These are phyloP conservation scores for Solanum gracilifrons DNA, from an alignment of 257 asterid species.

Conservation along the genomic window DNA sequence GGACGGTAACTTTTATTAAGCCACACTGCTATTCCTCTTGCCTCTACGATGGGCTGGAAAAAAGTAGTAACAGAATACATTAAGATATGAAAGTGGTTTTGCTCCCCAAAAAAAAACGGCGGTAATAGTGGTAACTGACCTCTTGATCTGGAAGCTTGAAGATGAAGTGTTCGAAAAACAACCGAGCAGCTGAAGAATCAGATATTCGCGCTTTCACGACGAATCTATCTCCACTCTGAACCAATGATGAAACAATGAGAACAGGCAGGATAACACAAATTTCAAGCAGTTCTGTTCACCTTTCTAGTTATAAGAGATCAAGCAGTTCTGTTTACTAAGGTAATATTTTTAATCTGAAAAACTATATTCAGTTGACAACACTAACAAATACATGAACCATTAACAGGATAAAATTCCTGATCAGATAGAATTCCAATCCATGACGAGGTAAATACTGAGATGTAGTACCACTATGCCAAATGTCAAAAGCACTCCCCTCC, in stretches of 20 bases:
- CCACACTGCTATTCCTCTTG: constrained; percentile 75
- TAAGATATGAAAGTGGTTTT: neutral
- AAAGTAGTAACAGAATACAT: neutral
- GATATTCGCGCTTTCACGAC: constrained; percentile 58
- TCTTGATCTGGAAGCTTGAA: constrained; percentile 62
- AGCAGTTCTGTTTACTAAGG: neutral
- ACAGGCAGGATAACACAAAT: neutral
- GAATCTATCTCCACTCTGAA: constrained; percentile 83
- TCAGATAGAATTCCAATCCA: neutral
- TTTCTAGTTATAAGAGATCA: neutral
- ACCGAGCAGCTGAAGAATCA: constrained; percentile 62
- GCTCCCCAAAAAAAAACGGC: neutral
- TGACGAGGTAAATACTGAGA: neutral
- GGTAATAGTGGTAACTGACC: constrained; percentile 16
- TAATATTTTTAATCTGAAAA: neutral
- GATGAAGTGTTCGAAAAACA: constrained; percentile 71
- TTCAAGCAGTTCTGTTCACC: neutral
- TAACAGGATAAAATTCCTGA: neutral
- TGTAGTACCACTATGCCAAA: neutral
- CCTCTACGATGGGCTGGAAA: constrained; percentile 72
- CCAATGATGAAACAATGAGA: neutral
- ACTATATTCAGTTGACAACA: neutral
- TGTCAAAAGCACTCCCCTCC: neutral
- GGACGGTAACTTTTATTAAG: constrained; percentile 85
- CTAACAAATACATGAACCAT: neutral